Percentiles rank a stretch among this genome's conserved stretches.
These are phyloP conservation scores for Oldenlandia corymbosa DNA, from an alignment of 257 asterid species.

Conservation along the genomic window DNA sequence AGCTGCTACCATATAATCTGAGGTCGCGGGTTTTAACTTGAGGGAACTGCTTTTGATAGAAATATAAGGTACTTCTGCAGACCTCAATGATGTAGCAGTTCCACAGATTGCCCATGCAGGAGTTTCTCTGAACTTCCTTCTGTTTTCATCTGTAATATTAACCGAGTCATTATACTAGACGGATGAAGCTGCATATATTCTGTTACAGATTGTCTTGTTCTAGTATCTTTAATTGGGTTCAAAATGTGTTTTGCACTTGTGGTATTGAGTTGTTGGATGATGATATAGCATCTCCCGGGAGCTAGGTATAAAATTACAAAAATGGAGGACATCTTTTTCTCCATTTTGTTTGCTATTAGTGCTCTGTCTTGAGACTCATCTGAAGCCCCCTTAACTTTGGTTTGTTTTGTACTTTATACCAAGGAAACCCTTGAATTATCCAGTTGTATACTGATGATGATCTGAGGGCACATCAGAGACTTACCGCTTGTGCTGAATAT, in stretches of 20 bases:
- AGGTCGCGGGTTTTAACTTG: no score
- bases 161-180: neutral
- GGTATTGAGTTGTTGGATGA: neutral
- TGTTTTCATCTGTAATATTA: neutral
- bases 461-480: neutral
- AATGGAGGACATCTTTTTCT: neutral
- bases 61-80: no score
- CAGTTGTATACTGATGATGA: neutral
- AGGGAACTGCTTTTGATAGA: no score
- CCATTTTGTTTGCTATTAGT: neutral
- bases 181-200: neutral
- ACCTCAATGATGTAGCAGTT: no score
- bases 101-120: no score
- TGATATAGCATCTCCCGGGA: neutral
- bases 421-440: neutral
- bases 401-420: neutral
- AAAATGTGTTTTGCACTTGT: neutral
- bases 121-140: neutral
- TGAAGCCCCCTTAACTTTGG: no score
- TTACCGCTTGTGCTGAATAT: neutral
- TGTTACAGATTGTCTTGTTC: neutral
- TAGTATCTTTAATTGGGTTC: neutral
- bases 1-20: no score
- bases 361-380: neutral
- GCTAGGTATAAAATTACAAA: no score